phyloP scores from a whole-genome alignment of 495 filamentous ascomycete species.

The Antarctomyces pellizariae region DNA sequence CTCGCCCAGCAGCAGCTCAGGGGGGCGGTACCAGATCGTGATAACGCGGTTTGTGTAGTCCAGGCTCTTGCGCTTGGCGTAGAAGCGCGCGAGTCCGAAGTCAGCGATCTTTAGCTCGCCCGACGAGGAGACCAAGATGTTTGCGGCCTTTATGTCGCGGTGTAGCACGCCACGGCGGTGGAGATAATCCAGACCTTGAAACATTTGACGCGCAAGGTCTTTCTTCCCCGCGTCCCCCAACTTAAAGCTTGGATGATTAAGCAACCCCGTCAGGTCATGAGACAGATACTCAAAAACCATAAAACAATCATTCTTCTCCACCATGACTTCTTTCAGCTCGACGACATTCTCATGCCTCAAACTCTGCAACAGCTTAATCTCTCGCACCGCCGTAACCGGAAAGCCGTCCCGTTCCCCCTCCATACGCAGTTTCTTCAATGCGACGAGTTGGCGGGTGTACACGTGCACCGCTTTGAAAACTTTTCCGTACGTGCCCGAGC shows the following conservation, averaged over 20 bases:
- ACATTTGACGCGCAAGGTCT: constrained; percentile 78
- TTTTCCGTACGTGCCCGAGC: constrained; percentile 87
- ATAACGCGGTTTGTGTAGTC: constrained; percentile 98
- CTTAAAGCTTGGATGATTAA: constrained; percentile 86
- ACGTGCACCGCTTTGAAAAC: constrained; percentile 97
- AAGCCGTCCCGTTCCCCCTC: constrained; percentile 95
- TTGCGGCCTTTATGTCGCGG: constrained; percentile 86
- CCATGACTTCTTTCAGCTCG: constrained; percentile 82
- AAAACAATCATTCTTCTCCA: constrained; percentile 93
- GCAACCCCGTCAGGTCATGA: constrained; percentile 68
- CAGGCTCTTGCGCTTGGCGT: constrained; percentile 72
- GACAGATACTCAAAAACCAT: constrained; percentile 99
- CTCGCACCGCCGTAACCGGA: constrained; percentile 85
- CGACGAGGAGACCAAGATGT: constrained; percentile 76
- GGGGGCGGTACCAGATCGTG: constrained; percentile 90
- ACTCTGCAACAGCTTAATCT: constrained; percentile 89
- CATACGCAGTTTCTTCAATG: constrained; percentile 85
- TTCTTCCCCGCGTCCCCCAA: constrained; percentile 79
- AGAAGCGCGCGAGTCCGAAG: constrained; percentile 94
- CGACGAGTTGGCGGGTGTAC: constrained; percentile 74
- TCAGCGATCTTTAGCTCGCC: constrained; percentile 85
- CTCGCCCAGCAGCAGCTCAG: constrained; percentile 82
- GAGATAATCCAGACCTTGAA: constrained; percentile 83
- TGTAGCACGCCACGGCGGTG: constrained; percentile 86
- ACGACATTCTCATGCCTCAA: constrained; percentile 85